phyloP scores from a whole-genome alignment of 2,329 filamentous ascomycete species.

The Coniochaeta prunicola region DNA sequence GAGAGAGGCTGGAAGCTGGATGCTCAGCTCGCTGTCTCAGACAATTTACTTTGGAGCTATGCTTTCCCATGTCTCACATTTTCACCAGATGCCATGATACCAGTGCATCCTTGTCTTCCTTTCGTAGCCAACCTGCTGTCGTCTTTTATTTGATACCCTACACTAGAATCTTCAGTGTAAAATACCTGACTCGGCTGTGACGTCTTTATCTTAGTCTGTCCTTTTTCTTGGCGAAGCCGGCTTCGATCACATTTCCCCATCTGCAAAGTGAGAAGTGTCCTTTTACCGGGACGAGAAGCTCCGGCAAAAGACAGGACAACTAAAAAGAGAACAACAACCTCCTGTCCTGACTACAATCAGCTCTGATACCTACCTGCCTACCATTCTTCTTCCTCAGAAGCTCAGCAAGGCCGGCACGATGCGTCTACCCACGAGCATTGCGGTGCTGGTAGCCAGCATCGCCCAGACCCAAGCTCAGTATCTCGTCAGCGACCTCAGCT shows the following conservation, averaged over 20 bases:
- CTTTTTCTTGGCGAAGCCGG: background rate
- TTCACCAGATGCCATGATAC: background rate
- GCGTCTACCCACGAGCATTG: conserved; percentile 26
- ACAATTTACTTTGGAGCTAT: background rate
- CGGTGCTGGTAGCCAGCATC: conserved; percentile 33
- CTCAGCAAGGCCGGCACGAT: conserved; percentile 23
- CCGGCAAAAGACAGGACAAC: background rate
- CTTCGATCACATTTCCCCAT: background rate
- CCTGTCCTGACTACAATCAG: background rate
- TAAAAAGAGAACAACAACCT: background rate
- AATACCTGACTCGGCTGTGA: background rate
- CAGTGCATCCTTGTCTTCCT: background rate
- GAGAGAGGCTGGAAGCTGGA: background rate
- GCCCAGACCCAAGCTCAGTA: conserved; percentile 54
- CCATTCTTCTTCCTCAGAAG: background rate
- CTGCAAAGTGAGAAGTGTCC: conserved; percentile 3
- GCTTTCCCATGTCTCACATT: background rate
- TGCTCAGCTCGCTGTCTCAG: background rate
- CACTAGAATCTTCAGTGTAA: background rate
- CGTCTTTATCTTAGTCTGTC: background rate
- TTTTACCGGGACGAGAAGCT: conserved; percentile 1
- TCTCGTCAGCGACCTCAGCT: conserved; percentile 67
- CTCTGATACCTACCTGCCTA: background rate
- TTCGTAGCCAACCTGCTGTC: background rate
- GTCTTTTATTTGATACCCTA: background rate